Conservation (phyloP, 768 basidiomycete species). For the Lactarius hengduanensis region DNA sequence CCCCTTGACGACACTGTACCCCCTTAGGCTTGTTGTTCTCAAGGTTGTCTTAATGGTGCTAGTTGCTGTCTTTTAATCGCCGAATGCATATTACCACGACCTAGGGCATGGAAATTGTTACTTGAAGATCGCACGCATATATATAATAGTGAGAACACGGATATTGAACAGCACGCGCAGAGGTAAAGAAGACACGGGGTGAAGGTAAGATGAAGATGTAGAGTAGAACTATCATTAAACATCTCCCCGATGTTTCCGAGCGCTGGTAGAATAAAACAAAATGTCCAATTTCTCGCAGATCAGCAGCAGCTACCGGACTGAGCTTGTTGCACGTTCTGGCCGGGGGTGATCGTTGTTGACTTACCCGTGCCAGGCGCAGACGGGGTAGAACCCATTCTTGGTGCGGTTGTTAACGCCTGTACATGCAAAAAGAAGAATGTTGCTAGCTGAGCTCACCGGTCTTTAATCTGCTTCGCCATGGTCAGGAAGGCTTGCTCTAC, state of each 20-base stretch:
- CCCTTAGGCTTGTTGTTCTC: slow-evolving; percentile 14
- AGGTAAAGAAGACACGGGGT: slow-evolving; percentile 26
- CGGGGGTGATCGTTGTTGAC: slow-evolving; percentile 80
- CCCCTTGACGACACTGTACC: slow-evolving; percentile 26
- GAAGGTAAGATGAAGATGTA: slow-evolving; percentile 27
- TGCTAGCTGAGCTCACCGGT: slow-evolving; percentile 53
- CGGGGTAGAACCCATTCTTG: slow-evolving; percentile 82
- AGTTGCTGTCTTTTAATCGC: not conserved
- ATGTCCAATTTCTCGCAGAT: slow-evolving; percentile 34
- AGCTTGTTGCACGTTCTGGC: slow-evolving; percentile 79
- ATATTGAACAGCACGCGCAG: slow-evolving; percentile 28
- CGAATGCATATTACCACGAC: not conserved
- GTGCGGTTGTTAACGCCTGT: not conserved
- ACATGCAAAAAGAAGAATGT: not conserved
- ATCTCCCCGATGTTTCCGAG: slow-evolving; percentile 26
- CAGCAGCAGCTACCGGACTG: slow-evolving; percentile 78
- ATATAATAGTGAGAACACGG: slow-evolving; percentile 18
- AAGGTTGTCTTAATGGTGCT: not conserved
- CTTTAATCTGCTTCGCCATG: slow-evolving; percentile 96
- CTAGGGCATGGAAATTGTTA: not conserved
- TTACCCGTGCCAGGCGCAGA: slow-evolving; percentile 74
- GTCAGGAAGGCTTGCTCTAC: slow-evolving; percentile 99
- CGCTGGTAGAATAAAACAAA: slow-evolving; percentile 29
- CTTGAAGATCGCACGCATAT: slow-evolving; percentile 11
- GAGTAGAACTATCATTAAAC: slow-evolving; percentile 27